Percentiles rank a stretch among this genome's conserved stretches.
Conservation (phyloP, 2,329 filamentous ascomycete genomes). For the Dactylellina parvicollis region DNA sequence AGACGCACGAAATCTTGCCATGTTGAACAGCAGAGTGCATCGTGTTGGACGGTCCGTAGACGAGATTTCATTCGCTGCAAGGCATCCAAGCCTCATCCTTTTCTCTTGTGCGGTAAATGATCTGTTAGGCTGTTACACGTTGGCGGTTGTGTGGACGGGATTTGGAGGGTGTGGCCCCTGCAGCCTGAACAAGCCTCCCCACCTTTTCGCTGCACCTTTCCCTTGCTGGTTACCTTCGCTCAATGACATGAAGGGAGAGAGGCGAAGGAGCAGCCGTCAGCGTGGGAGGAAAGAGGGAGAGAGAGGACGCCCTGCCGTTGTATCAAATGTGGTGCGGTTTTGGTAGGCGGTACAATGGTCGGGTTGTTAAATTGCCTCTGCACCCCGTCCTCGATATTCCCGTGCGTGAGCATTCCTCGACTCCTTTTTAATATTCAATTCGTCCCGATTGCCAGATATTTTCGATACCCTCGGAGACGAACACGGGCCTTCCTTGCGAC, state of each 20-base stretch:
- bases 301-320: not conserved
- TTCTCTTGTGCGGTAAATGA: not conserved
- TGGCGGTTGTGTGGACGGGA: slow-evolving; percentile 30
- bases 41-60: slow-evolving; percentile 2
- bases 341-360: slow-evolving; percentile 41
- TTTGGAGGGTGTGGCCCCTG: slow-evolving; percentile 25
- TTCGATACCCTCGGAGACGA: slow-evolving; percentile 21
- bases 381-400: slow-evolving; percentile 8
- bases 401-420: slow-evolving; percentile 6
- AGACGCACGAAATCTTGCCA: too few relatives aligned
- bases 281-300: not conserved
- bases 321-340: slow-evolving; percentile 42
- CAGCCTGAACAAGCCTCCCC: slow-evolving; percentile 33
- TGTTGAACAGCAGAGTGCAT: not conserved
- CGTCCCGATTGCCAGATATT: not conserved
- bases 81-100: slow-evolving; percentile 15
- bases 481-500: slow-evolving; percentile 15
- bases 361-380: slow-evolving; percentile 23
- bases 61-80: not conserved
- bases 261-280: slow-evolving; percentile 7
- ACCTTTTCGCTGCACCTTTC: slow-evolving; percentile 25
- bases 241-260: not conserved
- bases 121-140: slow-evolving; percentile 39
- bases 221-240: slow-evolving; percentile 14
- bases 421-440: slow-evolving; percentile 30